Percentiles rank a stretch among this genome's conserved stretches.
Evolutionary conservation across 768 basidiomycete species (phyloP).

Genomic region (Pleurotus citrinopileatus): DNA sequence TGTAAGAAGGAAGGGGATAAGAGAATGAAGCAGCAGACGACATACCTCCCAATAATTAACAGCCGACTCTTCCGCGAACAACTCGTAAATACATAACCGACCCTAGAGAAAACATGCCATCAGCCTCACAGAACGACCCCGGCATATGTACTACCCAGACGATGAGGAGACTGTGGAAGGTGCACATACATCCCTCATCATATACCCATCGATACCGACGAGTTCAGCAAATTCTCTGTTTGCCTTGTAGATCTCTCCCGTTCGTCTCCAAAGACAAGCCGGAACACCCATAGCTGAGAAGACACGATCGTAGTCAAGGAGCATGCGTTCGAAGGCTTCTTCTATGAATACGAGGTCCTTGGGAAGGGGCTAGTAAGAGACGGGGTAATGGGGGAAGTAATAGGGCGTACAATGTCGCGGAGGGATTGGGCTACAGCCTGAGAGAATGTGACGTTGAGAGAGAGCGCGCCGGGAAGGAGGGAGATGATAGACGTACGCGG

Average conservation of each 20-base stretch:
- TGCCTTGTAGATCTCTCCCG: conserved; percentile 98
- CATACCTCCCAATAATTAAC: conserved; percentile 96
- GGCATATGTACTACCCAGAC: neutral
- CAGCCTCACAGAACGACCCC: no score
- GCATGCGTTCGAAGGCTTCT: conserved; percentile 92
- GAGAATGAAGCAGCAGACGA: neutral
- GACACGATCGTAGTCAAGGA: conserved; percentile 94
- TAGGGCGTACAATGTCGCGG: conserved; percentile 62
- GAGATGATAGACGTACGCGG: conserved; percentile 54
- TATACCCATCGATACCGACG: conserved; percentile 81
- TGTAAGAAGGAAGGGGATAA: conserved; percentile 2
- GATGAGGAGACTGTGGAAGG: neutral
- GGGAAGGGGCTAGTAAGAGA: conserved; percentile 1
- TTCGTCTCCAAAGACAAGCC: conserved; percentile 93
- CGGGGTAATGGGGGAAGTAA: neutral
- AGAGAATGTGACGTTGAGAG: no score
- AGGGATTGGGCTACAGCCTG: conserved; percentile 83
- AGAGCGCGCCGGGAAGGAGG: no score
- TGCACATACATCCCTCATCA: conserved; percentile 76
- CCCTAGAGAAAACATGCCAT: no score
- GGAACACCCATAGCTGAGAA: conserved; percentile 97
- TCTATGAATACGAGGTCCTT: conserved; percentile 97
- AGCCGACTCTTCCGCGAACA: conserved; percentile 96
- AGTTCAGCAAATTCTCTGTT: conserved; percentile 95
- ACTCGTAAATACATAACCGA: conserved; percentile 92